Evolutionary conservation across 2,329 filamentous ascomycete species (phyloP), one percentile per base, ranked within the genome.

Genomic region (Emmonsiellopsis sp.): DNA sequence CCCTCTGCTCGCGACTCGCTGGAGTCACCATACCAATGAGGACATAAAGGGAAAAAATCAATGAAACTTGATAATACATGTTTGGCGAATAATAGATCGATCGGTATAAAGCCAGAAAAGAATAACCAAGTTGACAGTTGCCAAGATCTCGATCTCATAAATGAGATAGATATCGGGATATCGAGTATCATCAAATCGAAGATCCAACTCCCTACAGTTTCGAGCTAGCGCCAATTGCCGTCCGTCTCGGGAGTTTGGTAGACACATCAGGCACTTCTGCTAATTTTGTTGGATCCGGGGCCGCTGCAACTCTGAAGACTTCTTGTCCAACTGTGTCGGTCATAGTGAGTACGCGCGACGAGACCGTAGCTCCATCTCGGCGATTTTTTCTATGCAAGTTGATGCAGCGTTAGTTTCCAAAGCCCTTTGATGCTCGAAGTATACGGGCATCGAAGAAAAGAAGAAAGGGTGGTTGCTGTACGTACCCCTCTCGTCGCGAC

Each of bases 291-390:
- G 37, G 60, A 60, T 7, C 51, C 11, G 49, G 21, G 34, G 53
- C 32, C 32, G 65, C 60, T 0, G 69, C 66, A 34, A 56, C 67
- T 39, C 64, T 61, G 48, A 88, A 96, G 17, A 97, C 68, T 55
- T 78, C 77, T 51, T 74, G 70, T 0, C 89, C 91, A 8, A 95
- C 77, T 46, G 78, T 69, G 63, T 95, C 90, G 7, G 87, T 85
- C 60, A 97, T 76, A 6, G 77, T 75, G 39, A 97, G 70, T 9
- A 98, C 92, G 17, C 93, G 79, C 10, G 81, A 87, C 61, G 85
- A 87, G 2, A 97, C 91, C 0, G 90, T 95, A 1, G 86, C 87
- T 10, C 91, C 91, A 67, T 98, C 93, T n/a, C 92, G 80, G 21
- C 93, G 77, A 67, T 97, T 96, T 81, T 97, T 98, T 7, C 71